phyloP scores from a whole-genome alignment of 345 rosid species.

The Hypericum androsaemum region DNA sequence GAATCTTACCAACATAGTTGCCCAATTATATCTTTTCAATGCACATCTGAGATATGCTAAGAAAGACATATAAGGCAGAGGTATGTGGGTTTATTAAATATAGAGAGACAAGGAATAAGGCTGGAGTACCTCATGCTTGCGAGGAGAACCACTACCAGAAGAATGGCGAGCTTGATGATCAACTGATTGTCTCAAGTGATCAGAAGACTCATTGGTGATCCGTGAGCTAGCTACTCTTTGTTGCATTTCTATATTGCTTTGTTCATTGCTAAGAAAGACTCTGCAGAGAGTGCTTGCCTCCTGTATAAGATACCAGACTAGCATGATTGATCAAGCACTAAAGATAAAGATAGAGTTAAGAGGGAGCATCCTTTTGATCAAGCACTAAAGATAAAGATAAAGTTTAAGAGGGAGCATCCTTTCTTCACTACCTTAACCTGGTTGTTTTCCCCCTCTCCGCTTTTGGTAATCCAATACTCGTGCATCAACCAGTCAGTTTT shows the following conservation, averaged over 20 bases:
- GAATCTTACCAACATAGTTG: too few species aligned
- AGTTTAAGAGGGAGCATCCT: too few species aligned
- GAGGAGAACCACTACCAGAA: constrained; percentile 15
- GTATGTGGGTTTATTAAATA: background rate
- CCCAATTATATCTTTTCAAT: too few species aligned
- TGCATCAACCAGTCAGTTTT: constrained; percentile 42
- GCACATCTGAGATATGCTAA: too few species aligned
- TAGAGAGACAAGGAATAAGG: constrained; percentile 4
- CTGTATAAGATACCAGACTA: constrained; percentile 28
- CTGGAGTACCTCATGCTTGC: constrained; percentile 23
- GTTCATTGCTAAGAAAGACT: constrained; percentile 17
- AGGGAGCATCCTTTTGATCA: background rate
- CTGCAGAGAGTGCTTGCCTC: constrained; percentile 27
- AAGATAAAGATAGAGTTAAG: constrained; percentile 5
- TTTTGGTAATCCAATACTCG: constrained; percentile 23
- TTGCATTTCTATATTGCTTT: constrained; percentile 1
- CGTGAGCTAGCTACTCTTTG: constrained; percentile 1
- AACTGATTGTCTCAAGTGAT: background rate
- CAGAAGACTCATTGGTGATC: background rate
- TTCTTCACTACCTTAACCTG: constrained; percentile 31
- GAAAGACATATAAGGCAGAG: too few species aligned
- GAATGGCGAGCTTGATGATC: background rate
- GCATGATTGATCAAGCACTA: constrained; percentile 12
- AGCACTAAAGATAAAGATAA: too few species aligned
- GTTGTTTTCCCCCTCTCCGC: constrained; percentile 16